phyloP scores from a whole-genome alignment of 2,329 filamentous ascomycete genomes.

The Sphaerostilbella broomeana region DNA sequence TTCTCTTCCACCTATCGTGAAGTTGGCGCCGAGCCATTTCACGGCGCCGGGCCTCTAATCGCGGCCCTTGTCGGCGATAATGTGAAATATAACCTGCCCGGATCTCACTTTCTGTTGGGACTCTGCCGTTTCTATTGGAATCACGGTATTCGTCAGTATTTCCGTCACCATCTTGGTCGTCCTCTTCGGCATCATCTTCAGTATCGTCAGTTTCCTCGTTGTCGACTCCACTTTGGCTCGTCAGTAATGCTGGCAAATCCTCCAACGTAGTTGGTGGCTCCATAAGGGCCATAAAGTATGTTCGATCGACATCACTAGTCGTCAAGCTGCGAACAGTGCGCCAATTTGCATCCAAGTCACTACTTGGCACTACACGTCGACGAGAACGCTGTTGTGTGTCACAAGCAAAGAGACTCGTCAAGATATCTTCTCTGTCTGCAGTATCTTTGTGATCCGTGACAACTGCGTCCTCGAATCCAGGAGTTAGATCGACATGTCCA shows the following conservation, averaged over 20 bases:
- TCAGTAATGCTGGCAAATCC: conserved; percentile 36
- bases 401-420: conserved; percentile 46
- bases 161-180: conserved; percentile 20
- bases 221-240: conserved; percentile 23
- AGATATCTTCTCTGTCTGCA: conserved; percentile 53
- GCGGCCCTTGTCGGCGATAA: conserved; percentile 30
- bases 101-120: conserved; percentile 36
- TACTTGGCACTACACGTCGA: conserved; percentile 23
- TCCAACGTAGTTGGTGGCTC: conserved; percentile 40
- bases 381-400: conserved; percentile 25
- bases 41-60: conserved; percentile 34
- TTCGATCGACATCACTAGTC: conserved; percentile 27
- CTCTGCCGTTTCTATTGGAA: conserved; percentile 13
- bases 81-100: conserved; percentile 32
- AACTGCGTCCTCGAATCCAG: conserved; percentile 51
- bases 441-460: conserved; percentile 55
- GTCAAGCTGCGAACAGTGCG: conserved; percentile 27
- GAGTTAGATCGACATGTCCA: conserved; percentile 58
- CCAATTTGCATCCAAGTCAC: conserved; percentile 31
- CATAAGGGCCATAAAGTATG: conserved; percentile 39
- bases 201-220: conserved; percentile 18
- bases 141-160: conserved; percentile 19
- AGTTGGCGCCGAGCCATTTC: conserved; percentile 47
- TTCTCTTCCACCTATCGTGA: conserved; percentile 66
- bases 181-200: conserved; percentile 19